Evolutionary conservation across 2,329 filamentous ascomycete species (phyloP), one percentile per base, ranked within the genome.

Genomic region (Plenodomus lindquistii): DNA sequence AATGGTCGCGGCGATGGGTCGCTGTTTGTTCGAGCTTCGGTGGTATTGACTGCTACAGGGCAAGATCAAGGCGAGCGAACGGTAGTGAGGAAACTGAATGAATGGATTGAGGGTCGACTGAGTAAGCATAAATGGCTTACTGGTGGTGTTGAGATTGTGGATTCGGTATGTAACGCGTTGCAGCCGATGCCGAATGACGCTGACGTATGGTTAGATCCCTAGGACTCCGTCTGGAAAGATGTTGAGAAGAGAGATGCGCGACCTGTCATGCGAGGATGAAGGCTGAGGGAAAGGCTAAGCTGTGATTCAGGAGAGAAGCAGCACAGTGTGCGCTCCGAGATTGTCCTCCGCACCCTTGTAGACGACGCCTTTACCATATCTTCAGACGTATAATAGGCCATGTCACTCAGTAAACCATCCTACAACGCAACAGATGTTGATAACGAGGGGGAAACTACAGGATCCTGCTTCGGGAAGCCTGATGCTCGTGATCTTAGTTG

Each of bases 61-160:
- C 41, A 39, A 37, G 47, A 48, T 15, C 42, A 50, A 37, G 52
- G 53, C 0, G 59, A 63, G 15, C 47, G 48, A 4, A 20, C 17
- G 2, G 53, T 70, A 2, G 45, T 40, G 17, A 46, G 35, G 40
- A 65, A 62, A 46, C 44, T 69, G 42, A 40, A 61, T 20, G 52
- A 58, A 40, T 67, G 57, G 57, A 51, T 67, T 1, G 46, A 59
- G 34, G 34, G 36, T 15, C 45, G 62, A 16, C 38, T 67, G 43
- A 69, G 66, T 31, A 54, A 50, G 42, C 58, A 67, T 16, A 68
- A 68, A 46, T 67, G 63, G 65, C 36, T 69, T 11, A 67, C 60
- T 21, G 65, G 66, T 7, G 65, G 65, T 17, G 47, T 69, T 34
- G 65, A 69, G 42, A 47, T 55, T 11, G 65, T 67, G 6, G 61